A percentile compares a stretch with the other conserved stretches of the same genome.
phyloP scores from a whole-genome alignment of 805 yeast species.

The Clavispora santaluciae region DNA sequence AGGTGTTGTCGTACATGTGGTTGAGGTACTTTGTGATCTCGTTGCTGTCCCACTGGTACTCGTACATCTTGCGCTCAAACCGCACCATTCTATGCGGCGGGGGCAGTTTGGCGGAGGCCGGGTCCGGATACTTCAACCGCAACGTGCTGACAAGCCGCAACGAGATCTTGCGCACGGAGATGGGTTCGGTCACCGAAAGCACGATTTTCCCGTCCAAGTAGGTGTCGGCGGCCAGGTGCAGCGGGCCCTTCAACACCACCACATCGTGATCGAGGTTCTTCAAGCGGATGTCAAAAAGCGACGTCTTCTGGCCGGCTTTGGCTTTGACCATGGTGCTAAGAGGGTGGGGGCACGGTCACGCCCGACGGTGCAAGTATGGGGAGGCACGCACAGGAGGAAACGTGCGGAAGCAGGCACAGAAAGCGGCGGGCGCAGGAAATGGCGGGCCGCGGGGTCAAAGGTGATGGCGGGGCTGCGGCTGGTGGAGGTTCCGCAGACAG shows the following conservation, averaged over 20 bases:
- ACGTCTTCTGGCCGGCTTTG: constrained; percentile 22
- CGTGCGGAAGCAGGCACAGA: too few relatives aligned
- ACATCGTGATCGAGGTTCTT: constrained; percentile 73
- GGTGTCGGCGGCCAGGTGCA: constrained; percentile 72
- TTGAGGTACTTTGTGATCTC: constrained; percentile 44
- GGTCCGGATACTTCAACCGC: constrained; percentile 61
- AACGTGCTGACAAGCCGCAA: constrained; percentile 65
- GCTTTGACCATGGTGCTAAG: constrained; percentile 19
- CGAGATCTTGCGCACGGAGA: constrained; percentile 58
- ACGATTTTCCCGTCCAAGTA: constrained; percentile 74
- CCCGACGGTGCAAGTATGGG: background rate
- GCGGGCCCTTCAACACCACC: constrained; percentile 72
- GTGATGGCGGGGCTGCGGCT: background rate
- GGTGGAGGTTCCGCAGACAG: background rate
- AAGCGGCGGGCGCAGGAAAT: too few relatives aligned
- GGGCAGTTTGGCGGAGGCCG: constrained; percentile 41
- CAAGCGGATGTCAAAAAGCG: constrained; percentile 49
- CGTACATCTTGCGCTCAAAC: constrained; percentile 62
- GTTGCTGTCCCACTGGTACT: constrained; percentile 71
- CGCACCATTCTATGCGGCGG: constrained; percentile 38
- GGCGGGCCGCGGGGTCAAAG: too few relatives aligned
- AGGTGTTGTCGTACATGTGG: constrained; percentile 26
- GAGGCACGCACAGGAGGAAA: too few relatives aligned
- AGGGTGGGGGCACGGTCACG: background rate
- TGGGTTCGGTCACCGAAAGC: constrained; percentile 69